These are phyloP conservation scores for Exophiala spinifera DNA, from an alignment of 2,329 filamentous ascomycete genomes.

Conservation along the genomic window DNA sequence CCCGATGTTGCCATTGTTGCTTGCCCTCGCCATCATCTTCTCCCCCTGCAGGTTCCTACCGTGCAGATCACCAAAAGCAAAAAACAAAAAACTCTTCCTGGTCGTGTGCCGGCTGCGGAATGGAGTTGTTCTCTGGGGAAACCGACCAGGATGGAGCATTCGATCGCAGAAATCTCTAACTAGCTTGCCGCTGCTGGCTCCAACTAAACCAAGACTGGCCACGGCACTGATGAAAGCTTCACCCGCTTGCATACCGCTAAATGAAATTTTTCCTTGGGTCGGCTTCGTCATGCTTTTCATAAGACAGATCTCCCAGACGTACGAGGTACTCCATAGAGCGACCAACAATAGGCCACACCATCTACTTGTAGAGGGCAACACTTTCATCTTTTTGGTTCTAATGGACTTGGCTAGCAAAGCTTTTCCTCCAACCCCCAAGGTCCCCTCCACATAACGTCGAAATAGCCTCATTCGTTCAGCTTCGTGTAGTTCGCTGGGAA, in stretches of 20 bases:
- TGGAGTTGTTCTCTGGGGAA: conserved; percentile 18
- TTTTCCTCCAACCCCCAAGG: background rate
- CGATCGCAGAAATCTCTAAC: background rate
- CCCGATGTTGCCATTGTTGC: no score
- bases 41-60: background rate
- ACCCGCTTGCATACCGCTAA: background rate
- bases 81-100: conserved; percentile 8
- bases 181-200: background rate
- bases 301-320: no score
- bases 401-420: background rate
- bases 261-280: no score
- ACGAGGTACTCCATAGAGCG: no score
- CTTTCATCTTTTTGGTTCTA: background rate
- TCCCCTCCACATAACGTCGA: background rate
- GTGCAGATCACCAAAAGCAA: background rate
- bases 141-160: background rate
- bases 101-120: conserved; percentile 4
- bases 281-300: background rate
- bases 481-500: conserved; percentile 62
- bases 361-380: no score
- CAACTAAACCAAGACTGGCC: no score
- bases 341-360: no score
- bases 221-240: background rate
- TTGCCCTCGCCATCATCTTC: background rate
- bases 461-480: conserved; percentile 35